A percentile compares a stretch with the other conserved stretches of the same genome.
Evolutionary conservation across 768 basidiomycete genomes (phyloP).

Genomic region (Leccinum subtestaceum): DNA sequence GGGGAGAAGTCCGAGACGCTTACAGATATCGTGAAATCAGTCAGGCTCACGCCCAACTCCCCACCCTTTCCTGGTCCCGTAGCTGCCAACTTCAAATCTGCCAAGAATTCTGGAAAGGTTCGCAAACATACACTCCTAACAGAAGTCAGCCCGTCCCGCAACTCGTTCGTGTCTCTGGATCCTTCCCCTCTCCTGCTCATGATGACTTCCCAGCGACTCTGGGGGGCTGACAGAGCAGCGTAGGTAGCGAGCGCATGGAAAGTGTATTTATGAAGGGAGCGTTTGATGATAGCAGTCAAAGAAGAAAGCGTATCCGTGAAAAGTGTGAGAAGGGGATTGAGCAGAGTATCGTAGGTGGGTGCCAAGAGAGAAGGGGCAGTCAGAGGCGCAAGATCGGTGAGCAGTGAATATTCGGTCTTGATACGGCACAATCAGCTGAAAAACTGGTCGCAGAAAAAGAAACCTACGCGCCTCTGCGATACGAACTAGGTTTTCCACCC

Average conservation of each 20-base stretch:
- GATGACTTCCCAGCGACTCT: constrained; percentile 66
- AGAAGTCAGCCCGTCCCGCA: constrained; percentile 65
- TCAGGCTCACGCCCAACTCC: constrained; percentile 62
- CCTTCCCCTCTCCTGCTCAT: constrained; percentile 49
- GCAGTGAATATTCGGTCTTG: constrained; percentile 67
- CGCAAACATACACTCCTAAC: constrained; percentile 69
- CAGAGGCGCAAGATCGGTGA: constrained; percentile 63
- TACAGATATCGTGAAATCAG: constrained; percentile 58
- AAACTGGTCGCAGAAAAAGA: not conserved
- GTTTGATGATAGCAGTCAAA: constrained; percentile 66
- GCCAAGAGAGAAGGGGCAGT: constrained; percentile 47
- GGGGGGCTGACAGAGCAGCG: constrained; percentile 52
- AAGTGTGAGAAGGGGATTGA: constrained; percentile 61
- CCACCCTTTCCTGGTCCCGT: constrained; percentile 46
- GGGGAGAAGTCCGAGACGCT: constrained; percentile 19
- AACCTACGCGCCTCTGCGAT: constrained; percentile 57
- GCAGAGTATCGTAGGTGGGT: constrained; percentile 58
- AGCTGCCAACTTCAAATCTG: constrained; percentile 69
- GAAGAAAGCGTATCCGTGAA: constrained; percentile 66
- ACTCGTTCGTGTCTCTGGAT: constrained; percentile 55
- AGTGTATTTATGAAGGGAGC: constrained; percentile 71
- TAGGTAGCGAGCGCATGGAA: constrained; percentile 79
- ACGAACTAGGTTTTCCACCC: constrained; percentile 61
- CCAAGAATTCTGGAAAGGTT: constrained; percentile 82
- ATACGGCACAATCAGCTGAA: not conserved